Base-by-base conservation (phyloP, 805 yeast species). In the Candida ortonii region DNA sequence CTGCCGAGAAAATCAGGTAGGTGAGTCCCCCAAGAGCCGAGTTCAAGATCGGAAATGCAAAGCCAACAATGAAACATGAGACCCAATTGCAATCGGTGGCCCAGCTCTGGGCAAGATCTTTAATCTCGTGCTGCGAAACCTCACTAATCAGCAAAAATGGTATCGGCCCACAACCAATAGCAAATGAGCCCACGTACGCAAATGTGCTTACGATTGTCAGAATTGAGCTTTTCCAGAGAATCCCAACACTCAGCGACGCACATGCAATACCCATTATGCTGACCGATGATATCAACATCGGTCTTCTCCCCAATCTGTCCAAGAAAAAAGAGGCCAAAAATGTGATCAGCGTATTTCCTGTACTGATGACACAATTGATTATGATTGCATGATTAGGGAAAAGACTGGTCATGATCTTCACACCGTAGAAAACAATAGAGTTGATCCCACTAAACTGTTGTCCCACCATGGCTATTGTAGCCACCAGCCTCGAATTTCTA, bases 401-500 rank as follows among this genome's bases (percentile, higher is more conserved):
- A 4, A 84, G 63, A 6, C 75, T 64, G n/a, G 80, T 68, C 33
- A 93, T 66, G 1, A 90, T 84, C 10, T 85, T 76, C 5, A 90
- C 96, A 4, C 98, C 98, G 57, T 90, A 93, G 55, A 90, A 86
- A 14, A 93, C 78, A 40, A 93, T 87, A 2, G 96, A 78, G 58
- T 93, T 93, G 55, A 93, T 85, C 21, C 98, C 98, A 49, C 87
- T 79, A 38, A 90, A 76, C 58, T 93, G 98, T 63, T 93, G 98
- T 12, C 89, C 81, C 14, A 80, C 64, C 68, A 89, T 73, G 12
- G 87, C 70, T 2, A 82, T 76, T 0, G 88, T 76, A 7, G 88
- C 84, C 1, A 80, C 82, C 13, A 72, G 50, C 30, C 80, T 67
- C 4, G 93, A 78, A 33, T 73, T 73, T 21, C 62, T 57, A 59